Evolutionary conservation across 495 filamentous ascomycete species (phyloP).

Genomic region (Aspergillus nidulans): DNA sequence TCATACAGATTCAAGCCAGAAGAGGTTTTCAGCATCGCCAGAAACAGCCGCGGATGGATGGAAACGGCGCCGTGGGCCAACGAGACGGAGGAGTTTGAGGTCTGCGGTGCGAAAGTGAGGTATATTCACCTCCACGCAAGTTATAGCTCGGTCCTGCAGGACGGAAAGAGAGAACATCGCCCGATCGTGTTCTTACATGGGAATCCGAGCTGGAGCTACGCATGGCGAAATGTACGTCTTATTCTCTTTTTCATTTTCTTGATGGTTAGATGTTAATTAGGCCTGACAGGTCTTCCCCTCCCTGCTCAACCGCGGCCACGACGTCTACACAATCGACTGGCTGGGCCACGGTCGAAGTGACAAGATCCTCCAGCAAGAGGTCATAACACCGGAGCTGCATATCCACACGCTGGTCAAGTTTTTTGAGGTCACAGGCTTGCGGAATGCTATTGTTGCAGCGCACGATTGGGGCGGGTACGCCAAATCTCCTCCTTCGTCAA

Average conservation of each 20-base stretch:
- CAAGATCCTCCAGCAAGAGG: not conserved
- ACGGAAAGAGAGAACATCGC: not conserved
- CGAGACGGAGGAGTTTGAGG: not conserved
- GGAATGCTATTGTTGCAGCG: not conserved
- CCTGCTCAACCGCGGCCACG: not conserved
- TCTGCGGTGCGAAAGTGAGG: not conserved
- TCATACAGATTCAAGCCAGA: not conserved
- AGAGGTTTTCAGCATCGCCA: not conserved
- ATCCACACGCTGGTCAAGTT: not conserved
- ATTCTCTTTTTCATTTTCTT: no score
- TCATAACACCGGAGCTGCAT: not conserved
- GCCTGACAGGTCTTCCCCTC: not conserved
- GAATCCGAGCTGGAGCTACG: not conserved
- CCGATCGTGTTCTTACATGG: not conserved
- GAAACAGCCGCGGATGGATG: not conserved
- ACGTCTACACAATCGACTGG: not conserved
- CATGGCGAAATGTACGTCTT: not conserved
- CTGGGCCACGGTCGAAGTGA: not conserved
- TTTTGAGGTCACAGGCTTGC: not conserved
- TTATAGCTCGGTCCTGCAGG: not conserved
- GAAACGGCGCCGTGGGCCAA: not conserved
- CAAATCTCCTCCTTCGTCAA: no score
- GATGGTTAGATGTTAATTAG: no score
- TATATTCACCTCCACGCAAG: not conserved
- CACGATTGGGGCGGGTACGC: slow-evolving; percentile 4